Evolutionary conservation across 163 green algal species (phyloP), one percentile per base, ranked within the genome.

Genomic region (Trebouxiophyceae sp.): DNA sequence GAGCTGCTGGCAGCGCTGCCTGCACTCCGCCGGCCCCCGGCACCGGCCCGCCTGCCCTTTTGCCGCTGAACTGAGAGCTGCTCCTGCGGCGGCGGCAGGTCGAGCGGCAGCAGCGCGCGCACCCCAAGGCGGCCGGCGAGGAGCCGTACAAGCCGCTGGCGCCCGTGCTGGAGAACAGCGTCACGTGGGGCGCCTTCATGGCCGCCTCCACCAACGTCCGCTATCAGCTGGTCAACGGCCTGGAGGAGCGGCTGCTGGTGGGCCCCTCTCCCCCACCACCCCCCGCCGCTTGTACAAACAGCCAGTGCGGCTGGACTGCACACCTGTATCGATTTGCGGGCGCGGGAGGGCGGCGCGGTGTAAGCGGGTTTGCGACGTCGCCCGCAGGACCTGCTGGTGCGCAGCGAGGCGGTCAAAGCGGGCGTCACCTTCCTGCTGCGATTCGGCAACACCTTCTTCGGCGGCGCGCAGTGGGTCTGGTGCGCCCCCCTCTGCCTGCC

Each of bases 181-280:
- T 78, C 8, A 59, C 27, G 16, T 79, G 73, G 73, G 73, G 73
- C 3, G 32, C 26, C 34, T 79, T 79, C 63, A 74, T 79, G 60
- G 60, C 54, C 19, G 31, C 44, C 8, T 73, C 67, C 30, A 58
- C 67, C 45, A 79, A 79, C 56, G 6, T 64, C 1, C 63, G 73
- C 1, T 79, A 79, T 57, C 73, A 79, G 60, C 23, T 73, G 22
- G 64, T 79, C 44, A 73, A 73, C 29, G 65, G 47, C 44, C 50
- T 79, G 60, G 73, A 79, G 57, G 73, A 79, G 59, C 59, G 73
- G 24, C 20, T 63, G 5, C 60, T 79, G 67, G 71, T 78, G 30
- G 19, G 12, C 8, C 33, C 30, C 31, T 54, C 16, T 47, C 32
- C 12, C 26, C 33, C 5, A 60, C 26, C 26, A 7, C 27, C n/a